Conservation (phyloP, 805 yeast genomes). For the Candida oleophila region DNA sequence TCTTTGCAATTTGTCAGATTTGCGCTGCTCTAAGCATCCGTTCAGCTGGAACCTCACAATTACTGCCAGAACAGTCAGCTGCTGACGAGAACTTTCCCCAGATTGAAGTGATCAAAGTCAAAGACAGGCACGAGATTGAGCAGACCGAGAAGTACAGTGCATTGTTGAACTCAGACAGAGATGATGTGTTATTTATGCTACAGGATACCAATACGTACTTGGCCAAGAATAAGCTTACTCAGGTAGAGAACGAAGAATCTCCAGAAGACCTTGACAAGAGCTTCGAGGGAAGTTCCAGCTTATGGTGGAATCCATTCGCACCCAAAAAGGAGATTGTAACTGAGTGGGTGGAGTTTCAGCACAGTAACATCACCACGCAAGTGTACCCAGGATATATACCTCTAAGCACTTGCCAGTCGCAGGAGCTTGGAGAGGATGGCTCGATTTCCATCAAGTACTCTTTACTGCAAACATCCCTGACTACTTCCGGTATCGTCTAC, state of each 20-base stretch:
- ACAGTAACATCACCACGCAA: constrained; percentile 2
- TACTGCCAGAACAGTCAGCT: too few species aligned
- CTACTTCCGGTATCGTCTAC: too few species aligned
- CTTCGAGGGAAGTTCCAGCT: neutral
- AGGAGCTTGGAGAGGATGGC: constrained; percentile 14
- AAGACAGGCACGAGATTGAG: constrained; percentile 5
- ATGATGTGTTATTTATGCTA: neutral
- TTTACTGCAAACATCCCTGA: neutral
- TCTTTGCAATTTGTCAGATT: too few species aligned
- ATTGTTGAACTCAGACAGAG: neutral
- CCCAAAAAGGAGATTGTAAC: neutral
- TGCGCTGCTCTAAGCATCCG: too few species aligned
- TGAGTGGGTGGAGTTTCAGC: constrained; percentile 14
- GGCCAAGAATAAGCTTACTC: neutral
- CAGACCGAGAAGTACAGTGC: neutral
- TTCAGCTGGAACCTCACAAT: too few species aligned
- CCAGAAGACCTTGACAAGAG: constrained; percentile 1
- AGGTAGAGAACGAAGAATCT: neutral
- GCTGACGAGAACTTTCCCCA: neutral
- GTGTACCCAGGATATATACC: constrained; percentile 12
- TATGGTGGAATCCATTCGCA: constrained; percentile 1
- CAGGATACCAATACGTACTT: neutral
- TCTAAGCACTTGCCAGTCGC: constrained; percentile 15
- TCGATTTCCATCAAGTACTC: constrained; percentile 8
- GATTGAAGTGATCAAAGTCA: constrained; percentile 1